Base-by-base conservation (phyloP, 768 basidiomycete species). In the Glaciozyma antarctica region DNA sequence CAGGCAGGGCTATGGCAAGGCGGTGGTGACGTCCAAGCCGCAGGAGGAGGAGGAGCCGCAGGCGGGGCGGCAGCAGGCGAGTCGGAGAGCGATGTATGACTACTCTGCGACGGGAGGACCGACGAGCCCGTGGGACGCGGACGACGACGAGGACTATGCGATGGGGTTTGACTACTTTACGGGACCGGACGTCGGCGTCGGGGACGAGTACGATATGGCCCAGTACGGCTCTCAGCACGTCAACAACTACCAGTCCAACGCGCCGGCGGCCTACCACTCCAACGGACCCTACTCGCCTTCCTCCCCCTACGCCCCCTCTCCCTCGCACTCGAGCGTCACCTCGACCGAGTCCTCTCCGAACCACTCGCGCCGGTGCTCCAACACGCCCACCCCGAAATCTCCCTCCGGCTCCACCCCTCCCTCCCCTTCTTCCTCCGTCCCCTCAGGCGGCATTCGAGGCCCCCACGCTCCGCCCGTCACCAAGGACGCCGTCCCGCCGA, bases 91-190 rank as follows among this genome's bases (percentile, higher is more conserved):
- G 55, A 59, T 69, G 57, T 71, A 47, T 73, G 66, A 73, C 77
- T 62, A 67, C 72, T 41, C 53, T 10, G 16, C 28, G 57, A 71
- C 51, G 52, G 61, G 70, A 52, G 54, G 68, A 61, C 62, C 70
- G 44, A 60, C 69, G 61, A 60, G 75, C 22, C 68, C 71, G 63
- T 76, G 75, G 76, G 77, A 76, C 47, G 67, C 70, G 16, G 77
- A 79, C 66, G 76, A 76, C 19, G 78, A 79, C 58, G 75, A 79
- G 44, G 79, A 77, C 49, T 77, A 76, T 56, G 71, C 76, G 38
- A 79, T 78, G 67, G 81, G 82, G 21, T 82, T 82, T 69, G 83
- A 85, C 71, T 83, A 83, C 75, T 85, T 85, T 69, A 81, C 77
- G 15, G 83, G 82, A 2, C 81, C 84, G 13, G 82, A 84, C 72